phyloP scores from a whole-genome alignment of 2,329 filamentous ascomycete genomes.

The Colletotrichum liriopes region DNA sequence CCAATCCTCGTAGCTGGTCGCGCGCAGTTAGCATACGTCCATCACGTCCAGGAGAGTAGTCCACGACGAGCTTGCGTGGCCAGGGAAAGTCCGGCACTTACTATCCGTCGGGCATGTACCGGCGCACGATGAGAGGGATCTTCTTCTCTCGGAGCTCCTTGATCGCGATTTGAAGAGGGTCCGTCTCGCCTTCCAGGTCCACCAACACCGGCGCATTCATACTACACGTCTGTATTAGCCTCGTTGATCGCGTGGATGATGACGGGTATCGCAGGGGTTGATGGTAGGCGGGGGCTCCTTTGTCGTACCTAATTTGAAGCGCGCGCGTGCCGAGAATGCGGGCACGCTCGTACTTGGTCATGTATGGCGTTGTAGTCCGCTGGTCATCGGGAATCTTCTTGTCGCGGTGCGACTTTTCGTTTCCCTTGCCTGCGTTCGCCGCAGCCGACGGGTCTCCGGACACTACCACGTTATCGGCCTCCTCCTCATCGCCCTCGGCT shows the following conservation, averaged over 20 bases:
- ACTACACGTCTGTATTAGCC: constrained; percentile 63
- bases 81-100: constrained; percentile 65
- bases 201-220: constrained; percentile 98
- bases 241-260: constrained; percentile 6
- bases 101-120: constrained; percentile 97
- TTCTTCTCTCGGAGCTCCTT: constrained; percentile 99
- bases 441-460: constrained; percentile 75
- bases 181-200: constrained; percentile 96
- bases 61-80: constrained; percentile 11
- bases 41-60: background rate
- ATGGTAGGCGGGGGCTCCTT: background rate
- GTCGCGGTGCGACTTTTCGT: constrained; percentile 74
- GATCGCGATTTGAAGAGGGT: constrained; percentile 96
- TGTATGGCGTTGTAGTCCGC: constrained; percentile 94
- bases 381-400: constrained; percentile 94
- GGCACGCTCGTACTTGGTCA: constrained; percentile 99
- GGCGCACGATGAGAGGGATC: constrained; percentile 93
- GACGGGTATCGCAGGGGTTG: background rate
- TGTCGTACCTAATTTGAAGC: constrained; percentile 90
- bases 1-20: constrained; percentile 94
- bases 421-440: constrained; percentile 68
- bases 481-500: constrained; percentile 68
- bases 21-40: constrained; percentile 43
- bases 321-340: constrained; percentile 94
- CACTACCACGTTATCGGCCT: constrained; percentile 72